Evolutionary conservation across 768 basidiomycete species (phyloP), one percentile per base, ranked within the genome.

Genomic region (Tephrocybe sp.): DNA sequence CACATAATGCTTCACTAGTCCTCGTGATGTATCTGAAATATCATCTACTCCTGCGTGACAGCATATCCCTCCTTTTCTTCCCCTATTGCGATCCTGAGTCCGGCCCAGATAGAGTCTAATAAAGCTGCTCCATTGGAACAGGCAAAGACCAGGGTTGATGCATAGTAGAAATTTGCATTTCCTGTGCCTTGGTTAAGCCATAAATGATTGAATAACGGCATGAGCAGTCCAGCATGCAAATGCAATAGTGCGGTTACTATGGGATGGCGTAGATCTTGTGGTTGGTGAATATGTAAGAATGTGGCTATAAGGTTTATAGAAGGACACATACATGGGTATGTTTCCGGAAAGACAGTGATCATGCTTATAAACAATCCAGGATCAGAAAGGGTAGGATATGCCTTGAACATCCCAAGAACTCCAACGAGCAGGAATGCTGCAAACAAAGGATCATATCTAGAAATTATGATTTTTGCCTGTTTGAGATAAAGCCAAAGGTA

Each of bases 161-260:
- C 97, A 60, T 98, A 99, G 70, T 91, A 97, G 69, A 99, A 99
- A 65, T 98, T 98, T 39, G 95, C 94, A 61, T 99, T 98, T 2
- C 93, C 97, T 4, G 92, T 90, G 1, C 93, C 94, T 49, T 92
- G 87, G 8, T 74, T 75, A 5, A 97, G 78, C 95, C 97, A 99
- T 1, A 98, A 73, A 51, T 90, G 80, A 61, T 95, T 84, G 66
- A 98, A 94, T 24, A 97, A 75, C 0, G 95, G 95, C 50, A 97
- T 78, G 18, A 98, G 83, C 16, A 92, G 74, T 1, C 84, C 76
- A 2, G 94, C 84, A 60, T 97, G 92, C 4, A 90, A 69, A 55
- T 95, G 89, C 9, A 94, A 77, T 38, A 92, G 78, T 4, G 80
- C 70, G 7, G 91, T 91, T 29, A 94, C 85, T 47, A 94, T 82